Evolutionary conservation across 306 rosid species (phyloP), one percentile per base, ranked within the genome.

Genomic region (Begonia masoniana): DNA sequence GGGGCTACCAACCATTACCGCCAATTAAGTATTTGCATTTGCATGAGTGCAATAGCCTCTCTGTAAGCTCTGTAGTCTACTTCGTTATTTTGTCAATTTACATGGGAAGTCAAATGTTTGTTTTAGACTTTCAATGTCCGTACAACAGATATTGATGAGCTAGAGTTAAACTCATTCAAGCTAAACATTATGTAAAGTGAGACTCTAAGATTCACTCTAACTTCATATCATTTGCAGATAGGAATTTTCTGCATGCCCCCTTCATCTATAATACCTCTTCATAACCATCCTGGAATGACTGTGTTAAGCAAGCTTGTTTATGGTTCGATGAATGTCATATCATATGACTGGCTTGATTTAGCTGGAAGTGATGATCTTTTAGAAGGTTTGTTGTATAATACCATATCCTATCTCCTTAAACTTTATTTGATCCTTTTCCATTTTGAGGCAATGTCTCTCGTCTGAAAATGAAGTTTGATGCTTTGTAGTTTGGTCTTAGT

Each of bases 231-330:
- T 51, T 71, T 47, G 67, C 76, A 88, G 96, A 88, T 88, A 54
- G 96, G 94, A 65, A 84, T 88, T 49, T 87, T 88, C 74, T 88
- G 94, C 77, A 84, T 88, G 94, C 94, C 96, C 2, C 87, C 94
- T 26, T 66, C 71, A 16, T 79, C 92, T 17, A 71, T 81, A 57
- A 81, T 84, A 76, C 96, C 96, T 67, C 83, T 88, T 48, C 96
- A 88, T 63, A 75, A 88, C 69, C 96, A 88, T 69, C 94, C 96
- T 62, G 92, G 85, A 61, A 88, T 88, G 96, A 84, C 92, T 15
- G 94, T 88, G 47, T 71, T 84, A 62, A 84, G 96, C 94, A 88
- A 88, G 76, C 94, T 88, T 72, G 24, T 88, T 31, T 88, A 88
- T 65, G 96, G 96, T 56, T 66, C 96, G 16, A 5, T 88, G 26